Percentiles rank a stretch among this genome's conserved stretches.
Conservation (phyloP, 1,284 basidiomycete species). For the Tilletiopsis washingtonensis region DNA sequence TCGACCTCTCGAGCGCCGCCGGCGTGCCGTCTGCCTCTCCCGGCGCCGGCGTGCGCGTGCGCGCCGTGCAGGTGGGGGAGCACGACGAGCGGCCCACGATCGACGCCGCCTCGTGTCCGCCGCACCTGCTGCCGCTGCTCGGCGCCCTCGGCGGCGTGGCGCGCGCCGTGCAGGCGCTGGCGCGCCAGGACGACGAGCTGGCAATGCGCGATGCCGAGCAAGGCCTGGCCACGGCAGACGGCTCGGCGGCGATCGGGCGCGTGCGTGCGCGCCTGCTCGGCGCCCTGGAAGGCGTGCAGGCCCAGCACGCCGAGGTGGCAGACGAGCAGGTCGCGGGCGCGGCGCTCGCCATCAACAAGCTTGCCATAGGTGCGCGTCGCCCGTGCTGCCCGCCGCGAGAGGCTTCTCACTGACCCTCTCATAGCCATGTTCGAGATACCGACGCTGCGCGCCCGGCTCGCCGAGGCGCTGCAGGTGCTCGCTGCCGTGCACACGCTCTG, state of each 20-base stretch:
- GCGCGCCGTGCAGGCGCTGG: neutral
- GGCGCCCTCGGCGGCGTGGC: neutral
- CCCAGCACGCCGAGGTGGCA: neutral
- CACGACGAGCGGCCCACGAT: neutral
- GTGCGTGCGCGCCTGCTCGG: neutral
- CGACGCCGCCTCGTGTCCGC: neutral
- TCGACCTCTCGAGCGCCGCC: slow-evolving; percentile 1
- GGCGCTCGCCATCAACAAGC: neutral
- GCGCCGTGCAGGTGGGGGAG: neutral
- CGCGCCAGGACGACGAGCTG: neutral
- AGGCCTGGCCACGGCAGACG: neutral
- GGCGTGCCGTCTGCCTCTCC: neutral
- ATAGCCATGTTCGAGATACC: slow-evolving; percentile 6
- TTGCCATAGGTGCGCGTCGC: slow-evolving; percentile 1
- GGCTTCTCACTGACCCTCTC: neutral
- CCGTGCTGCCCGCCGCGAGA: neutral
- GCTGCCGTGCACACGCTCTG: neutral
- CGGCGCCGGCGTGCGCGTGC: neutral
- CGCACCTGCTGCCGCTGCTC: neutral
- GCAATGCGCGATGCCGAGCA: neutral
- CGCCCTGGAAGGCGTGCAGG: neutral
- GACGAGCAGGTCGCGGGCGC: neutral
- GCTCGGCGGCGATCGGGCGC: neutral
- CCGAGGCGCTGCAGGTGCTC: slow-evolving; percentile 1
- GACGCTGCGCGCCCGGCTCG: neutral